Base-by-base conservation (phyloP, 129 eudicot genomes). In the Tagetes erecta region DNA sequence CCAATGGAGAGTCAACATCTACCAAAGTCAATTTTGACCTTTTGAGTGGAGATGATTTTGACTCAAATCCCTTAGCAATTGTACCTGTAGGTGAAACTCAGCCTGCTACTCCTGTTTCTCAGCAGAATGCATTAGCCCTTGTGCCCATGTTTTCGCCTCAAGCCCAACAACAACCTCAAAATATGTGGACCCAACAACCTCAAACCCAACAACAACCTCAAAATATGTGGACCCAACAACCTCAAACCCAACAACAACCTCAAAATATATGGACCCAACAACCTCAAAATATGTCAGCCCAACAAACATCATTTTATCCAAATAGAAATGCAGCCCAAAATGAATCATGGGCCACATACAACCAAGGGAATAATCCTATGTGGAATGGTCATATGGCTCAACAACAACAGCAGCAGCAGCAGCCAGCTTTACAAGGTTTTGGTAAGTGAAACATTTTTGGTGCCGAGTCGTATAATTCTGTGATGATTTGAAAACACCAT, bases 11-110 rank as follows among this genome's bases (percentile, higher is more conserved):
- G 47, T 63, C 90, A 73, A 70, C 86, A 63, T 70, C 87, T 56
- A 82, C 66, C 12, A 52, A 59, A 40, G 80, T 78, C 31, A 83
- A 80, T 53, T 86, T 88, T 69, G 98, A 94, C 73, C 98, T 94
- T 68, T 77, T 94, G 80, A 88, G 97, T 49, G 98, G 98, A 55
- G 96, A 88, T 9, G 96, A 90, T 76, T 82, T 90, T 40, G 78
- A 81, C 82, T 68, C 74, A 57, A 83, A 84, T 67, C 44, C 86
- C 10, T 81, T 86, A 33, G 98, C 98, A 13, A 76, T 94, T 74
- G 96, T 94, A 57, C 92, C 92, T 0, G 86, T 85, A 36, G 87
- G 89, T 59, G 89, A 63, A 81, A 72, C 86, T 68, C 93, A 85
- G 73, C 84, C 97, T 2, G 76, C 80, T 12, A 82, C 87, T 73